Base-by-base conservation (phyloP, 2,329 filamentous ascomycete genomes). In the Gaeumannomyces tritici region DNA sequence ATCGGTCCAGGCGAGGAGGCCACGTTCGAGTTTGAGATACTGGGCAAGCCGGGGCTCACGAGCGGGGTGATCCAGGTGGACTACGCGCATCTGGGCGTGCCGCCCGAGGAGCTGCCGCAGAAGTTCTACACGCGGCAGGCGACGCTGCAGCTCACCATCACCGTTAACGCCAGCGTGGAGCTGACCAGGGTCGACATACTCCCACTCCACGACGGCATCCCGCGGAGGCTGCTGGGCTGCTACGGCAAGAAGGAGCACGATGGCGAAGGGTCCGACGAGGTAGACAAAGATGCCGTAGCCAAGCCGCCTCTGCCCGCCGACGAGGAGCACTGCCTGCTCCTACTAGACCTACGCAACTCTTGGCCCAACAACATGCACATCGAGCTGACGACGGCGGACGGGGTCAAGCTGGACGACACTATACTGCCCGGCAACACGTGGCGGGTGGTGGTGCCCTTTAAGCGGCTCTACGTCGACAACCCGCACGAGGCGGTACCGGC, bases 121-220 rank as follows among this genome's bases (percentile, higher is more conserved):
- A 82, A 85, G 42, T 96, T 96, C 70, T 91, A 92, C 70, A 96
- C 93, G 0, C 84, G 93, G 54, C 90, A 95, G 70, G 82, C 96
- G 21, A 87, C 88, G 24, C 79, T 96, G 31, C 89, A 91, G 18
- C 78, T 98, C 63, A 90, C 89, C 0, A 84, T 97, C 21, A 97
- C 93, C 6, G 93, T 98, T 59, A 97, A 97, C 70, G 90, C 92
- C 4, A 95, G 91, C 69, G 81, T 97, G 29, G 91, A 97, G 70
- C 79, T 97, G 12, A 82, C 87, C 42, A 83, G 91, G 51, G 86
- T 93, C 66, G 93, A 97, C 69, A 81, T 96, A 24, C 74, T 95
- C 42, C 87, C 91, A 0, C 81, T 96, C 13, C 85, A 85, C 59
- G 83, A 85, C 13, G 79, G 83, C 59, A 84, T 95, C 61, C 88